Percentiles rank a stretch among this genome's conserved stretches.
Evolutionary conservation across 1,139 yeast genomes (phyloP).

Genomic region (Geotrichum siamense): DNA sequence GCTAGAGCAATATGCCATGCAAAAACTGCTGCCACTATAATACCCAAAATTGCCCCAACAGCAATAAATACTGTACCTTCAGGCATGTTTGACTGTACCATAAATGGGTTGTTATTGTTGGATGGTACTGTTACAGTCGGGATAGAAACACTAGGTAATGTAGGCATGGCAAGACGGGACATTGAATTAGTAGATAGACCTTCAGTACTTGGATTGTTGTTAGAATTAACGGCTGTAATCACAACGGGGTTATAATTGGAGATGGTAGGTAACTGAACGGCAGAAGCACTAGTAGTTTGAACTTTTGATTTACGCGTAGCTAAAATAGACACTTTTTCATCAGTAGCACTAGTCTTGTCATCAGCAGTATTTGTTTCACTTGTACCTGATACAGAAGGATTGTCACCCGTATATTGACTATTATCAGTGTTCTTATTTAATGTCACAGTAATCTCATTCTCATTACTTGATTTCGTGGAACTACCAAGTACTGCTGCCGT

Average conservation of each 20-base stretch:
- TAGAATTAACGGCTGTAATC: slow-evolving; percentile 9
- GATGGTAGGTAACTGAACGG: neutral
- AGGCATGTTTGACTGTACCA: slow-evolving; percentile 46
- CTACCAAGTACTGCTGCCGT: too few relatives aligned
- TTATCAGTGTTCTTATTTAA: too few relatives aligned
- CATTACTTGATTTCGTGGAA: too few relatives aligned
- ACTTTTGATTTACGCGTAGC: too few relatives aligned
- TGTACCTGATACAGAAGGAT: too few relatives aligned
- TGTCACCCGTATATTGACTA: too few relatives aligned
- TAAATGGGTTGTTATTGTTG: slow-evolving; percentile 51
- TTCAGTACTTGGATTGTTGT: neutral
- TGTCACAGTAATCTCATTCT: too few relatives aligned
- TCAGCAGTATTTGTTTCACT: too few relatives aligned
- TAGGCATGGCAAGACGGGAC: slow-evolving; percentile 18
- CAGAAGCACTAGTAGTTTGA: too few relatives aligned
- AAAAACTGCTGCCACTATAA: slow-evolving; percentile 43
- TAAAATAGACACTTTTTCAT: too few relatives aligned
- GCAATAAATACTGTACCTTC: slow-evolving; percentile 77
- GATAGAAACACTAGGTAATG: slow-evolving; percentile 33
- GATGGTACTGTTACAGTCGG: slow-evolving; percentile 64
- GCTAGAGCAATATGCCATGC: slow-evolving; percentile 28
- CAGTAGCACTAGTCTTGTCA: too few relatives aligned
- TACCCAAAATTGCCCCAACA: slow-evolving; percentile 63
- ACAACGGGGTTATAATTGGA: slow-evolving; percentile 2
- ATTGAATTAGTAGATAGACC: neutral